A percentile compares a stretch with the other conserved stretches of the same genome.
These are phyloP conservation scores for Yamadazyma paraphyllophila DNA, from an alignment of 805 yeast species.

Conservation along the genomic window DNA sequence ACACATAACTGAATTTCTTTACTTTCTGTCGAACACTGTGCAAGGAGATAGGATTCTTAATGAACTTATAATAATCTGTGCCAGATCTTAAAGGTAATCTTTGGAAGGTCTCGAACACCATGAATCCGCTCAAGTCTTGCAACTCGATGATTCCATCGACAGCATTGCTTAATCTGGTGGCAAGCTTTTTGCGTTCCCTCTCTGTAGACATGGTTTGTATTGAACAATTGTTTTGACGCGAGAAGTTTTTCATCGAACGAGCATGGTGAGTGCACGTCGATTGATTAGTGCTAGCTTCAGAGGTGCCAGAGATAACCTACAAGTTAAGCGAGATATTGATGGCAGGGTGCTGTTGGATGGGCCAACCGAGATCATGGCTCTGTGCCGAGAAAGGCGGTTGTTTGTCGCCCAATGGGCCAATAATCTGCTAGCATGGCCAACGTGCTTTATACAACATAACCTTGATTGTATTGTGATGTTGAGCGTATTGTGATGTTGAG, in stretches of 20 bases:
- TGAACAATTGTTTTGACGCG: conserved; percentile 7
- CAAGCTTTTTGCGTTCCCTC: conserved; percentile 37
- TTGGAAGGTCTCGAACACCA: conserved; percentile 58
- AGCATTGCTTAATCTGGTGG: conserved; percentile 27
- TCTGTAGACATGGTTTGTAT: conserved; percentile 20
- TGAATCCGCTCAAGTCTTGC: conserved; percentile 42
- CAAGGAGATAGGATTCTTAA: conserved; percentile 79
- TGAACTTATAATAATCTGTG: conserved; percentile 77
- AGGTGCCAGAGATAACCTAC: too few species aligned
- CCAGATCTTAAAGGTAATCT: conserved; percentile 70
- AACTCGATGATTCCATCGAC: conserved; percentile 41
- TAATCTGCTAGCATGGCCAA: too few species aligned
- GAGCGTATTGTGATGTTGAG: too few species aligned
- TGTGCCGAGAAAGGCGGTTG: too few species aligned
- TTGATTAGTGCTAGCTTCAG: background rate
- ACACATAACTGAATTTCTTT: conserved; percentile 54
- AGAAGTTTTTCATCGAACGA: conserved; percentile 7
- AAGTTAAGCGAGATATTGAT: too few species aligned
- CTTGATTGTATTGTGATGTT: too few species aligned
- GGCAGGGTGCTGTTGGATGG: too few species aligned
- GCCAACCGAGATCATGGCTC: too few species aligned
- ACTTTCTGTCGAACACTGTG: conserved; percentile 50
- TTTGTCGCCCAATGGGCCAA: too few species aligned
- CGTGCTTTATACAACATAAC: too few species aligned
- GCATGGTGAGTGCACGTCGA: conserved; percentile 1